Conservation (phyloP, 2,329 filamentous ascomycete species). For the Scedosporium dehoogii region DNA sequence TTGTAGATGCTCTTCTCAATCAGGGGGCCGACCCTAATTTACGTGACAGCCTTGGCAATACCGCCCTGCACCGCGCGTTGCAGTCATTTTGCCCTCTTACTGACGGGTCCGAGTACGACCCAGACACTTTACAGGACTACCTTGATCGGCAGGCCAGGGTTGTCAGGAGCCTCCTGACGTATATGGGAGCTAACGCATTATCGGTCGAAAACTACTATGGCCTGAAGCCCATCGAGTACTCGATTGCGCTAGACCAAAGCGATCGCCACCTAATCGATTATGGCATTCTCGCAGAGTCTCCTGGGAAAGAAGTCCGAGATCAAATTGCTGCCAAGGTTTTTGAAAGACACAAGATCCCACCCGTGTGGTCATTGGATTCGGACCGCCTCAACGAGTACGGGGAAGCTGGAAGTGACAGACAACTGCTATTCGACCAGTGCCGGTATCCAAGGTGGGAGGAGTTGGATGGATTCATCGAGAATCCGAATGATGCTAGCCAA, state of each 20-base stretch:
- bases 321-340: background rate
- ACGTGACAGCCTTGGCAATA: background rate
- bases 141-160: background rate
- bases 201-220: background rate
- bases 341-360: background rate
- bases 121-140: background rate
- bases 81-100: background rate
- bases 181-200: background rate
- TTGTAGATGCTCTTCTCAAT: background rate
- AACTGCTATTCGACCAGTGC: background rate
- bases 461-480: background rate
- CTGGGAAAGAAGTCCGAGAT: background rate
- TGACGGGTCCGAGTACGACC: background rate
- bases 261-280: background rate
- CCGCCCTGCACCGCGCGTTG: background rate
- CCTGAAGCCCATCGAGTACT: background rate
- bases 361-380: background rate
- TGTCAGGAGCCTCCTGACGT: background rate
- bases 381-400: background rate
- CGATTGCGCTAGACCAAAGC: background rate
- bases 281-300: background rate
- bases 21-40: background rate
- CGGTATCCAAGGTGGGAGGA: background rate
- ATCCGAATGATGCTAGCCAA: background rate
- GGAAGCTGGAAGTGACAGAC: background rate